Conservation (phyloP, 1,284 basidiomycete genomes). For the Ceratobasidium sp. region DNA sequence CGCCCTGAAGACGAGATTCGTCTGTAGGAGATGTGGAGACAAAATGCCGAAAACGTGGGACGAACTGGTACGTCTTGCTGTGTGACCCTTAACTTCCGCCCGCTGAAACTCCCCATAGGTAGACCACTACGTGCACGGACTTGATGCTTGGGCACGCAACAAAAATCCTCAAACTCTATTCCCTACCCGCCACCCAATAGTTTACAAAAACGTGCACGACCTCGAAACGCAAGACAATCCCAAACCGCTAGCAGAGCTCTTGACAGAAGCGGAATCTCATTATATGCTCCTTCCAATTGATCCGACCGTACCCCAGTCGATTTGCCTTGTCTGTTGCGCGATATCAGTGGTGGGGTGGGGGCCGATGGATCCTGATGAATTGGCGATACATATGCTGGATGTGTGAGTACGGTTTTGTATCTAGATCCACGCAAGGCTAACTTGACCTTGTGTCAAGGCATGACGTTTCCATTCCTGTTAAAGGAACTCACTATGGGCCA, state of each 20-base stretch:
- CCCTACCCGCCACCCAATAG: not conserved
- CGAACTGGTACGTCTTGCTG: not conserved
- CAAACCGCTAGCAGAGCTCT: not conserved
- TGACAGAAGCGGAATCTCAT: not conserved
- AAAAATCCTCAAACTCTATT: no score
- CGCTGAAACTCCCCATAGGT: not conserved
- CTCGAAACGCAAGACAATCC: not conserved
- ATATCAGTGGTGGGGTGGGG: no score
- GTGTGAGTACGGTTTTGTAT: not conserved
- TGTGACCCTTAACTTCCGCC: not conserved
- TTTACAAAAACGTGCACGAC: not conserved
- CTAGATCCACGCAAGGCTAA: not conserved
- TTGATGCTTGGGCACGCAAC: not conserved
- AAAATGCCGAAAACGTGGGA: conserved; percentile 8
- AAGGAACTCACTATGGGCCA: not conserved
- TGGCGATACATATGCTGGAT: not conserved
- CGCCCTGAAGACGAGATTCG: not conserved
- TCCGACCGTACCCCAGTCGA: not conserved
- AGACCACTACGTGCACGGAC: not conserved
- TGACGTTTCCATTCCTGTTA: not conserved
- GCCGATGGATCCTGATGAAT: not conserved
- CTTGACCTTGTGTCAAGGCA: not conserved
- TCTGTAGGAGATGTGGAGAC: not conserved
- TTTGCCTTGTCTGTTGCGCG: not conserved
- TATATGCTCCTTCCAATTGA: not conserved